Conservation (phyloP, 306 rosid species). For the Gynostemma pentaphyllum region DNA sequence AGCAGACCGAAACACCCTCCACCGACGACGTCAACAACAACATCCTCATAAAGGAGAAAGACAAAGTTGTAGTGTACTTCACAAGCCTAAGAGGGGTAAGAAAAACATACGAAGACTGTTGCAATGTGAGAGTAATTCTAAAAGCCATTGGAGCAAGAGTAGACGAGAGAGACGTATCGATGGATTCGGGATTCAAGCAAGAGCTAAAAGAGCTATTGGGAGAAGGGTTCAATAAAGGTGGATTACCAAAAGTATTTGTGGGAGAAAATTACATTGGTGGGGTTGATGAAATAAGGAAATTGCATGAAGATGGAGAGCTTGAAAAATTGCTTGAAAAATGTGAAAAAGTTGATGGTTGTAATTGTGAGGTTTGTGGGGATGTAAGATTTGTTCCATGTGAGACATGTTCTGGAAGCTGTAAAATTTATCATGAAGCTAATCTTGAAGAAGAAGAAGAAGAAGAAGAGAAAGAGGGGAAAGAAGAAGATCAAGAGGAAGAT, state of each 20-base stretch:
- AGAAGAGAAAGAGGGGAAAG: slow-evolving; percentile 16
- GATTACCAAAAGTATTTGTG: slow-evolving; percentile 65
- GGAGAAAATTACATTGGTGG: slow-evolving; percentile 67
- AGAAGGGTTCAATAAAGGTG: slow-evolving; percentile 29
- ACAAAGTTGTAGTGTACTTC: slow-evolving; percentile 58
- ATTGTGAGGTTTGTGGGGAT: slow-evolving; percentile 80
- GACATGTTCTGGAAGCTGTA: slow-evolving; percentile 84
- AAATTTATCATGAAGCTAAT: slow-evolving; percentile 46
- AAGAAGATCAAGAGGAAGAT: slow-evolving; percentile 17
- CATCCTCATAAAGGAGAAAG: slow-evolving; percentile 3
- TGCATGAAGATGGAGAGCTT: slow-evolving; percentile 70
- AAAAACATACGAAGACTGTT: slow-evolving; percentile 88
- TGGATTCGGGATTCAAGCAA: slow-evolving; percentile 82
- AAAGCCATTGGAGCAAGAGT: slow-evolving; percentile 46
- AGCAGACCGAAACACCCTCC: background rate
- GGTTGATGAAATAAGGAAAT: slow-evolving; percentile 52
- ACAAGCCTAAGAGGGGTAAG: slow-evolving; percentile 76
- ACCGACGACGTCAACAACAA: background rate
- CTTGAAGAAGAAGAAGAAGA: slow-evolving; percentile 16
- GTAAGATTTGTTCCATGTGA: slow-evolving; percentile 86
- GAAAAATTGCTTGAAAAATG: slow-evolving; percentile 55
- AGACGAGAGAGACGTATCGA: slow-evolving; percentile 83
- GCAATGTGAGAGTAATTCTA: slow-evolving; percentile 52
- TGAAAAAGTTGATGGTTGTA: slow-evolving; percentile 31
- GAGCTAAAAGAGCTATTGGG: slow-evolving; percentile 57